A percentile compares a stretch with the other conserved stretches of the same genome.
These are phyloP conservation scores for Sporothrix brasiliensis DNA, from an alignment of 2,329 filamentous ascomycete species.

Conservation along the genomic window DNA sequence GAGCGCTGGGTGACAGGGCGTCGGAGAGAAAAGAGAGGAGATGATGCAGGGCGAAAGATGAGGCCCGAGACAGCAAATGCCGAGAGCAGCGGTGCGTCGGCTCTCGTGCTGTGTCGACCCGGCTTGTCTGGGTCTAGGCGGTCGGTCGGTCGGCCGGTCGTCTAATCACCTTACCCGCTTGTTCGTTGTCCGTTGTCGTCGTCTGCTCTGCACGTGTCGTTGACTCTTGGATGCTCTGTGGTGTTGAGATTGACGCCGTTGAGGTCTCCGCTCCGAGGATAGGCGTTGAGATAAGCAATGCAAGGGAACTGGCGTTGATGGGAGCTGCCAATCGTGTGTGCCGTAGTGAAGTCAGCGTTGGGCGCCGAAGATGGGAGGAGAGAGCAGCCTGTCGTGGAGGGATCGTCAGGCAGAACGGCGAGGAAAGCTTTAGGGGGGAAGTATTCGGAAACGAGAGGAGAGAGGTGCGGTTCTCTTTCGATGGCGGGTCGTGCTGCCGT, in stretches of 20 bases:
- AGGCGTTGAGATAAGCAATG: conserved; percentile 17
- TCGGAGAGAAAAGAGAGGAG: neutral
- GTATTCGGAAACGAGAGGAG: neutral
- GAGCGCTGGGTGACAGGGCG: neutral
- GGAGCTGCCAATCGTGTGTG: conserved; percentile 15
- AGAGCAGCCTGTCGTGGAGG: neutral
- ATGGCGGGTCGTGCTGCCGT: conserved; percentile 22
- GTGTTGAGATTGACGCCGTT: neutral
- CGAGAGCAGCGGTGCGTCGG: neutral
- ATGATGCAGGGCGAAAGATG: neutral
- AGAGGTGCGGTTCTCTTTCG: conserved; percentile 10
- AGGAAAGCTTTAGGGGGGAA: neutral
- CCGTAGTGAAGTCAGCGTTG: neutral
- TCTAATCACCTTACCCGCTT: neutral
- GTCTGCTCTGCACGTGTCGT: neutral
- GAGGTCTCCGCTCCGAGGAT: conserved; percentile 17
- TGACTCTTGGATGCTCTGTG: neutral
- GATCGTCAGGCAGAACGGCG: neutral
- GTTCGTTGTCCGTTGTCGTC: neutral
- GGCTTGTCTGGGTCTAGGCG: conserved; percentile 2
- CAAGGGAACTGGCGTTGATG: neutral
- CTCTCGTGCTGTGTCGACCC: conserved; percentile 3
- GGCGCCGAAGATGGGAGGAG: neutral
- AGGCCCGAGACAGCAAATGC: conserved; percentile 7
- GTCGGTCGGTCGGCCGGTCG: conserved; percentile 1